phyloP scores from a whole-genome alignment of 2,329 filamentous ascomycete genomes.

The Akanthomyces dipterigenus region DNA sequence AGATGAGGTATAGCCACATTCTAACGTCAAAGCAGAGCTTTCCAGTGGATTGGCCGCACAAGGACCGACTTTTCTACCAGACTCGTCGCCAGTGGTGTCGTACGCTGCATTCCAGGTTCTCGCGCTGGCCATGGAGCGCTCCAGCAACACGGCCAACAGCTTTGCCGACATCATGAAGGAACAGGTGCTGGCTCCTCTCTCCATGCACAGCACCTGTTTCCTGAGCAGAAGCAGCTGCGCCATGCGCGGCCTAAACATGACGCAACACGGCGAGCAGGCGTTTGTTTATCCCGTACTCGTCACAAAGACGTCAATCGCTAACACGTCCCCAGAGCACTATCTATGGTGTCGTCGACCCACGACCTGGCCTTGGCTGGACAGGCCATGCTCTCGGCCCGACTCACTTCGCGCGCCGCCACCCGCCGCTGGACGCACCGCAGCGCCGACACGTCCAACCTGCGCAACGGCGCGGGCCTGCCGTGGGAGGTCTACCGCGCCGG shows the following conservation, averaged over 20 bases:
- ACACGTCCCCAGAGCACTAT: constrained; percentile 12
- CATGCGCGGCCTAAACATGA: constrained; percentile 14
- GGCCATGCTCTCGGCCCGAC: constrained; percentile 18
- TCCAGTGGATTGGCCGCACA: neutral
- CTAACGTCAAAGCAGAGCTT: no score
- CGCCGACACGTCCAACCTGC: constrained; percentile 26
- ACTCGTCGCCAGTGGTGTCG: constrained; percentile 20
- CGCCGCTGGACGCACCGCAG: constrained; percentile 26
- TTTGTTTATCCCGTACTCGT: neutral
- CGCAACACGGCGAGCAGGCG: constrained; percentile 16
- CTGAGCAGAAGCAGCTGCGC: neutral
- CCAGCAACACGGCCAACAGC: neutral
- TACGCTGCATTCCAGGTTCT: constrained; percentile 21
- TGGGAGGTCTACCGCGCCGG: constrained; percentile 28
- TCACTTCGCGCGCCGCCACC: constrained; percentile 18
- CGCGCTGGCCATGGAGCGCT: constrained; percentile 16
- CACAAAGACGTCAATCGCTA: neutral
- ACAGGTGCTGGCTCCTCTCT: constrained; percentile 15
- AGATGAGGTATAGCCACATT: no score
- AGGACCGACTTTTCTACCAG: constrained; percentile 17
- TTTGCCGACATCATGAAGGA: constrained; percentile 9
- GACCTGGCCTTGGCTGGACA: constrained; percentile 19
- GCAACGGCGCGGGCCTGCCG: constrained; percentile 26
- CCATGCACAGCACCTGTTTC: constrained; percentile 15
- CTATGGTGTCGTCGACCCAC: constrained; percentile 14